Conservation (phyloP, 2,329 filamentous ascomycete species). For the Alternaria arbusti region DNA sequence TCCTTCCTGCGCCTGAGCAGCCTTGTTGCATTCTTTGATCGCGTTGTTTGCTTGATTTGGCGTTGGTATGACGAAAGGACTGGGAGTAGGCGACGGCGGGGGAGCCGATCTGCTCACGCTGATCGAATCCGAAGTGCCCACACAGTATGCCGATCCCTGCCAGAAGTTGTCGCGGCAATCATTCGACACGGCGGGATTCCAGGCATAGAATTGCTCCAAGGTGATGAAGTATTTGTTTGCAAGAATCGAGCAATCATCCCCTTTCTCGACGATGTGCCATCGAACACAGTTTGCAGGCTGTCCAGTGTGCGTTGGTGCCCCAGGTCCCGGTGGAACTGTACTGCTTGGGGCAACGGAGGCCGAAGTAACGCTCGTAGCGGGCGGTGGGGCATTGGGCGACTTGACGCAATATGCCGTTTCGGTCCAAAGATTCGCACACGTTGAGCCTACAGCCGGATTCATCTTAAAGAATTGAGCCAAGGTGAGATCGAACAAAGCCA, state of each 20-base stretch:
- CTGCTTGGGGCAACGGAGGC: neutral
- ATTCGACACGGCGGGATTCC: conserved; percentile 1
- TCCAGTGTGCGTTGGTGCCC: conserved; percentile 1
- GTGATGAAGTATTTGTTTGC: conserved; percentile 1
- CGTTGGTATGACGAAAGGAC: neutral
- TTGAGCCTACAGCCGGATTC: neutral
- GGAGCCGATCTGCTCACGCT: conserved; percentile 1
- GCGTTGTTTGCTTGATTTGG: conserved; percentile 2
- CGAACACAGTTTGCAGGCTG: conserved; percentile 1
- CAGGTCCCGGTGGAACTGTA: neutral
- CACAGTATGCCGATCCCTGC: neutral
- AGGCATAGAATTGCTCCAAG: neutral
- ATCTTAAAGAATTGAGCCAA: conserved; percentile 10
- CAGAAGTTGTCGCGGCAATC: neutral
- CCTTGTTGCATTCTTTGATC: conserved; percentile 1
- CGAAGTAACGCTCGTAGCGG: no score
- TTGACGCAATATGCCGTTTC: neutral
- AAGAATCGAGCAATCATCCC: neutral
- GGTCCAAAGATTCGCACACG: neutral
- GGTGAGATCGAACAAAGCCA: neutral
- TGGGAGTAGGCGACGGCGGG: neutral
- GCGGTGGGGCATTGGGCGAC: no score
- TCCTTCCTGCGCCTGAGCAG: neutral
- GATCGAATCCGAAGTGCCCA: conserved; percentile 1
- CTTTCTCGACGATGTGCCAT: neutral